A percentile compares a stretch with the other conserved stretches of the same genome.
Evolutionary conservation across 208 protist genomes (phyloP).

Genomic region (Naegleria fowleri): DNA sequence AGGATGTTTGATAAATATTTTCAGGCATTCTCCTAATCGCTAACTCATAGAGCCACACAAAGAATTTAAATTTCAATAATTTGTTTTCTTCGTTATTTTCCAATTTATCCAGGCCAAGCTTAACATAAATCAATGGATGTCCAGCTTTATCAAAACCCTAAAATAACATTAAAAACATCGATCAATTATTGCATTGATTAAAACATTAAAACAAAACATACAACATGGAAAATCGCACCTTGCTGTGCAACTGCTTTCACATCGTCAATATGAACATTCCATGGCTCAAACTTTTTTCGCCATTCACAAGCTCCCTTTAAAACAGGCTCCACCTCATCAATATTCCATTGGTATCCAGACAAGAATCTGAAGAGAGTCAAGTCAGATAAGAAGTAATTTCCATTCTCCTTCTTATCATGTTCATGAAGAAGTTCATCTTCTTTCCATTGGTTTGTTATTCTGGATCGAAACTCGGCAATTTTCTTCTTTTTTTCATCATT

Average conservation of each 20-base stretch:
- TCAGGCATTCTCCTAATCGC: neutral
- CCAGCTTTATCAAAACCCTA: neutral
- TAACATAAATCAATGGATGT: conserved; percentile 13
- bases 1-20: conserved; percentile 6
- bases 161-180: too few relatives aligned
- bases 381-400: conserved; percentile 2
- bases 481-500: neutral
- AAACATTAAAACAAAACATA: too few relatives aligned
- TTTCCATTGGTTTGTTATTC: neutral
- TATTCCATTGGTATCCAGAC: neutral
- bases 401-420: conserved; percentile 3
- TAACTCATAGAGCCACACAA: neutral
- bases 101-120: neutral
- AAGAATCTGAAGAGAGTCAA: neutral
- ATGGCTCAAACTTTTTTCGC: neutral
- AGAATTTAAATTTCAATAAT: neutral
- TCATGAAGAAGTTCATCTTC: conserved; percentile 7
- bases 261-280: neutral
- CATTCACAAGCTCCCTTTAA: neutral
- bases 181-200: too few relatives aligned
- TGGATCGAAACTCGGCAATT: neutral
- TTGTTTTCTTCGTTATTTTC: neutral
- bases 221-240: neutral
- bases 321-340: neutral
- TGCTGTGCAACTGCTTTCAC: neutral